Percentiles rank a stretch among this genome's conserved stretches.
Evolutionary conservation across 1,284 basidiomycete genomes (phyloP).

Genomic region (Cutaneotrichosporon mucoides): DNA sequence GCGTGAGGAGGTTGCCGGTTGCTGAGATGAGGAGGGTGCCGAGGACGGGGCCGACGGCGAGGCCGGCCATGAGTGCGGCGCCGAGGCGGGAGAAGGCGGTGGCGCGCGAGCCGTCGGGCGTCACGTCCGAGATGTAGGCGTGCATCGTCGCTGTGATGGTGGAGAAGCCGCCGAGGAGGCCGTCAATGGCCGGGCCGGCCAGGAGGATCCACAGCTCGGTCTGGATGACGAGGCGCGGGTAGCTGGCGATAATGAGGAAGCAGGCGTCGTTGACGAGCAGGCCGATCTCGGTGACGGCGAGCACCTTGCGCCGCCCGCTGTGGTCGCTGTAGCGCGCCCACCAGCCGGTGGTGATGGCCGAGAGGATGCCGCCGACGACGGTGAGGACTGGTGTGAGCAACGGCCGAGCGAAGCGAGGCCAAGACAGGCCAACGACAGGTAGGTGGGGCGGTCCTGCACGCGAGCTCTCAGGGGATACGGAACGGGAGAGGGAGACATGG

Average conservation of each 20-base stretch:
- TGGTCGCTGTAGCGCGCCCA: slow-evolving; percentile 81
- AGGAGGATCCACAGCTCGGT: slow-evolving; percentile 65
- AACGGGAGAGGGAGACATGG: no score
- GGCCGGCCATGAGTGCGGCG: slow-evolving; percentile 55
- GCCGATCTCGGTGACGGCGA: slow-evolving; percentile 66
- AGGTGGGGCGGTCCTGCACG: no score
- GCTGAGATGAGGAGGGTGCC: slow-evolving; percentile 65
- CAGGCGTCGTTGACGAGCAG: slow-evolving; percentile 69
- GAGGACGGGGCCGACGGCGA: slow-evolving; percentile 67
- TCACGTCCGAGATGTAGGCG: slow-evolving; percentile 78
- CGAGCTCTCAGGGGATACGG: no score
- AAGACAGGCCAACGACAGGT: no score
- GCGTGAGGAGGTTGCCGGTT: slow-evolving; percentile 60
- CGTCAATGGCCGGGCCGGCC: slow-evolving; percentile 74
- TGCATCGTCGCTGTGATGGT: slow-evolving; percentile 71
- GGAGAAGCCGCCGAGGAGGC: slow-evolving; percentile 78
- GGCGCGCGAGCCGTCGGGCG: slow-evolving; percentile 74
- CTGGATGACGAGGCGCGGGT: slow-evolving; percentile 59
- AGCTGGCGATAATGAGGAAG: slow-evolving; percentile 73
- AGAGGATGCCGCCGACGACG: slow-evolving; percentile 71
- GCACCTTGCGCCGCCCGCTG: slow-evolving; percentile 68
- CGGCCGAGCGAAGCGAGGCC: not conserved
- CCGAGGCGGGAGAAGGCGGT: slow-evolving; percentile 74
- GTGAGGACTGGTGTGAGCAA: slow-evolving; percentile 57
- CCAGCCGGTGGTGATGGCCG: slow-evolving; percentile 77